Evolutionary conservation across 306 rosid species (phyloP).

Genomic region (Arachis stenosperma): DNA sequence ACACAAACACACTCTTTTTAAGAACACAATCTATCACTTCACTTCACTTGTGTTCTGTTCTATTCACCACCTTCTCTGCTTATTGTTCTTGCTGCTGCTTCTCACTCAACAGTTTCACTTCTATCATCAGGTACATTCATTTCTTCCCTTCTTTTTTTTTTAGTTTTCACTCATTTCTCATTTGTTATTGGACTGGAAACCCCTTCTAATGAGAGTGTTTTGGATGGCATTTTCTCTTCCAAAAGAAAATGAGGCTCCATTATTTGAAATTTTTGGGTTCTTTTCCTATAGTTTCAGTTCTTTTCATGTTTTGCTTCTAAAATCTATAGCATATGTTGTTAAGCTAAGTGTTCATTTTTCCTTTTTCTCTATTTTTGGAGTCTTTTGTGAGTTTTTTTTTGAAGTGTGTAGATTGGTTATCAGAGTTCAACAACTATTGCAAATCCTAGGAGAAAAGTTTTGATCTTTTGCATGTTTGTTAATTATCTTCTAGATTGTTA

Average conservation of each 20-base stretch:
- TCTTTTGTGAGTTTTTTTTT: not conserved
- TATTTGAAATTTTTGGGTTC: constrained; percentile 1
- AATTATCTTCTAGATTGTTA: constrained; percentile 5
- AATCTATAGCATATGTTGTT: not conserved
- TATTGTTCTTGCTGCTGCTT: not conserved
- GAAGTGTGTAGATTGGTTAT: constrained; percentile 12
- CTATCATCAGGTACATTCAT: constrained; percentile 48
- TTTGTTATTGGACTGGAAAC: not conserved
- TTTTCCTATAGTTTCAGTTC: constrained; percentile 2
- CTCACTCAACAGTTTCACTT: constrained; percentile 13
- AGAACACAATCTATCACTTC: constrained; percentile 27
- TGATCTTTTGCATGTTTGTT: constrained; percentile 28
- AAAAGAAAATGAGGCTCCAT: not conserved
- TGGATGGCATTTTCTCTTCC: not conserved
- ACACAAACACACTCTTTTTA: constrained; percentile 40
- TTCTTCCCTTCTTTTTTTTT: not conserved
- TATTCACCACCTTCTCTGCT: constrained; percentile 5
- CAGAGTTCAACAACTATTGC: constrained; percentile 7
- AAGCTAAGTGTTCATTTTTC: not conserved
- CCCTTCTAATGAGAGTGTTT: constrained; percentile 1
- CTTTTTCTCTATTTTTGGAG: not conserved
- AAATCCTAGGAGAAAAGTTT: constrained; percentile 19
- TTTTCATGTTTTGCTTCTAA: constrained; percentile 23
- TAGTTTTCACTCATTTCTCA: not conserved
- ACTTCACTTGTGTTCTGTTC: constrained; percentile 27